Percentiles rank a stretch among this genome's conserved stretches.
These are phyloP conservation scores for Apiospora arundinis DNA, from an alignment of 2,329 filamentous ascomycete species.

Conservation along the genomic window DNA sequence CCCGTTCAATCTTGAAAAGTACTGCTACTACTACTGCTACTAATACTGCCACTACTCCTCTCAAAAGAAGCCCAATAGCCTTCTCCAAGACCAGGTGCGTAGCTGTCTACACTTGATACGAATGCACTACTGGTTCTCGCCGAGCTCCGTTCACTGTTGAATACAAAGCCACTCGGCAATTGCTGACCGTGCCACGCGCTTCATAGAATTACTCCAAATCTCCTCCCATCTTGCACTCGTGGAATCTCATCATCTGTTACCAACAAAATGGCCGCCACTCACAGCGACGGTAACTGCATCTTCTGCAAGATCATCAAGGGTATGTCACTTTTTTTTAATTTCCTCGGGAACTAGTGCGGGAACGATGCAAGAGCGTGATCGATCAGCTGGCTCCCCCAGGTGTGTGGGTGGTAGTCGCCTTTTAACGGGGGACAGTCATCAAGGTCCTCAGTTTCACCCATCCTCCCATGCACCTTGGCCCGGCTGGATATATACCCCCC, in stretches of 20 bases:
- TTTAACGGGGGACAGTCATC: conserved; percentile 20
- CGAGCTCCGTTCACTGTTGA: no score
- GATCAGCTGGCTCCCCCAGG: neutral
- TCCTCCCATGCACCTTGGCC: neutral
- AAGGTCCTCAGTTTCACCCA: conserved; percentile 22
- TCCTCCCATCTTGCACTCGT: neutral
- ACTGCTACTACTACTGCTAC: neutral
- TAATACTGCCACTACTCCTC: neutral
- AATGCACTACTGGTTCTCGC: neutral
- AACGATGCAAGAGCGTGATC: neutral
- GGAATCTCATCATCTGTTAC: neutral
- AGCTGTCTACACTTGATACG: no score
- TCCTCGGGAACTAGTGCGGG: neutral
- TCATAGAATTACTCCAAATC: neutral
- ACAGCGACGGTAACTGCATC: conserved; percentile 70
- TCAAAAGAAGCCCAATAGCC: neutral
- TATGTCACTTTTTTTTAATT: conserved; percentile 35
- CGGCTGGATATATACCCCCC: no score
- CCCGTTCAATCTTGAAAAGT: neutral
- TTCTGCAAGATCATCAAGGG: conserved; percentile 99
- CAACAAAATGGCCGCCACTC: conserved; percentile 18
- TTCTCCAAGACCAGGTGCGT: neutral
- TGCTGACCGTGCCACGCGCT: neutral
- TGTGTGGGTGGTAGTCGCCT: neutral
- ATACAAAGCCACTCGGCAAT: neutral